A percentile compares a stretch with the other conserved stretches of the same genome.
Conservation (phyloP, 495 filamentous ascomycete genomes). For the Xylaria telfairii region DNA sequence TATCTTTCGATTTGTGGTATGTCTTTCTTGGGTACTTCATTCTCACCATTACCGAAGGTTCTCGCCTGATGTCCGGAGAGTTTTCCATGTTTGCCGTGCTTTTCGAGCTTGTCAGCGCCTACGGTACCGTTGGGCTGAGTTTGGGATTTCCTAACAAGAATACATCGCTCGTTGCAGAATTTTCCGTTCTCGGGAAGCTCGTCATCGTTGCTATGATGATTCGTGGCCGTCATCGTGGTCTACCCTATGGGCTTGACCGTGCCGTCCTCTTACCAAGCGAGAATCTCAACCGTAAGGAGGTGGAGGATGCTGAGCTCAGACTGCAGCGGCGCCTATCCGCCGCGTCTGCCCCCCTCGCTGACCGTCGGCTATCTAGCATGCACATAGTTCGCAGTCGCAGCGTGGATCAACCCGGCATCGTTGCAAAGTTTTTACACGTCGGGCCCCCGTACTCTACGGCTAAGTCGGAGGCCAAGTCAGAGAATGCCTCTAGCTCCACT, state of each 20-base stretch:
- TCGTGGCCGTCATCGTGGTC: conserved; percentile 87
- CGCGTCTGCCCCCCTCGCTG: conserved; percentile 46
- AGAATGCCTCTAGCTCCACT: conserved; percentile 17
- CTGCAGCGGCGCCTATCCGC: conserved; percentile 62
- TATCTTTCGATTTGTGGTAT: conserved; percentile 95
- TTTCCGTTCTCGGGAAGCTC: conserved; percentile 81
- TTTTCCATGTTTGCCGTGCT: conserved; percentile 84
- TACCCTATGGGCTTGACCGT: conserved; percentile 90
- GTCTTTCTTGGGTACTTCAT: conserved; percentile 89
- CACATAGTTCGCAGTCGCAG: conserved; percentile 34
- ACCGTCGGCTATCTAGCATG: conserved; percentile 26
- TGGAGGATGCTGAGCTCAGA: conserved; percentile 61
- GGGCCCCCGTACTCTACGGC: conserved; percentile 39
- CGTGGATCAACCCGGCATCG: conserved; percentile 39
- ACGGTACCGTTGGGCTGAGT: conserved; percentile 91
- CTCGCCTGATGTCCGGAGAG: conserved; percentile 57
- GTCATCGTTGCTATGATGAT: conserved; percentile 94
- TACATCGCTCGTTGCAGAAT: conserved; percentile 79
- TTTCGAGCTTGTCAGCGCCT: conserved; percentile 91
- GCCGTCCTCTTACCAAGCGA: conserved; percentile 87
- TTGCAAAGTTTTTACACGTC: conserved; percentile 47
- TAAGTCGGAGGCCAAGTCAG: conserved; percentile 27
- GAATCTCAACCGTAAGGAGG: conserved; percentile 72
- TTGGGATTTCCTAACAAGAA: conserved; percentile 79
- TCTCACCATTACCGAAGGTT: conserved; percentile 82